A percentile compares a stretch with the other conserved stretches of the same genome.
Evolutionary conservation across 2,329 filamentous ascomycete species (phyloP).

Genomic region (Neonectria punicea): DNA sequence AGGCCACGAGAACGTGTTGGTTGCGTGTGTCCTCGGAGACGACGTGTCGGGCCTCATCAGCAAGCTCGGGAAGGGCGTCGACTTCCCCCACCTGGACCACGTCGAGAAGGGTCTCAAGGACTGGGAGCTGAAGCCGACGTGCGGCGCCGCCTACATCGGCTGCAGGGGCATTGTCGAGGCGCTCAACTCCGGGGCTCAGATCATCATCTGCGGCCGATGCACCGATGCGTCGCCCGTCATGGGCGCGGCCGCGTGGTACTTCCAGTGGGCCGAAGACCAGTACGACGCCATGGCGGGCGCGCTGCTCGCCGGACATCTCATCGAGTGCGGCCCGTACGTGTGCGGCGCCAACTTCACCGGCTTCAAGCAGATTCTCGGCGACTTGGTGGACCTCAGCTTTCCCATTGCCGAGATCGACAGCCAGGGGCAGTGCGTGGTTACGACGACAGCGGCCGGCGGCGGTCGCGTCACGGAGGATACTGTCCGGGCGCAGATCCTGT

Average conservation of each 20-base stretch:
- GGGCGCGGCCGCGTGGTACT: conserved; percentile 66
- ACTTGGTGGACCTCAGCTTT: not conserved
- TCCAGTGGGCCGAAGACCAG: conserved; percentile 53
- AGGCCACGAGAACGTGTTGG: conserved; percentile 44
- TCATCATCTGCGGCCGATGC: conserved; percentile 61
- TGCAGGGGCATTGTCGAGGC: conserved; percentile 58
- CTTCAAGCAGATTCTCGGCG: not conserved
- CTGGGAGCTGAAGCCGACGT: conserved; percentile 43
- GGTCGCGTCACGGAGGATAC: conserved; percentile 52
- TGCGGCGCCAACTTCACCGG: not conserved
- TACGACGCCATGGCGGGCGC: conserved; percentile 62
- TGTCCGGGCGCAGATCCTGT: conserved; percentile 52
- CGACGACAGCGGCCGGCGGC: conserved; percentile 47
- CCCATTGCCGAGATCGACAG: conserved; percentile 34
- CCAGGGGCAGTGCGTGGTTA: conserved; percentile 48
- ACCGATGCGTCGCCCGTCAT: conserved; percentile 64
- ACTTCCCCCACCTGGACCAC: conserved; percentile 44
- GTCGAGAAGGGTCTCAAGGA: conserved; percentile 42
- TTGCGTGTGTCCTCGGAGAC: conserved; percentile 53
- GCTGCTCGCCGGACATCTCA: conserved; percentile 58
- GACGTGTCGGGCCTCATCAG: conserved; percentile 48
- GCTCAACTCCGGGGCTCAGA: conserved; percentile 55
- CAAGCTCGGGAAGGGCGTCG: conserved; percentile 21
- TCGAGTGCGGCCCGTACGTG: not conserved
- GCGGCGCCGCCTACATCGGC: conserved; percentile 59